Conservation (phyloP, 2,329 filamentous ascomycete genomes). For the Beauveria caledonica region DNA sequence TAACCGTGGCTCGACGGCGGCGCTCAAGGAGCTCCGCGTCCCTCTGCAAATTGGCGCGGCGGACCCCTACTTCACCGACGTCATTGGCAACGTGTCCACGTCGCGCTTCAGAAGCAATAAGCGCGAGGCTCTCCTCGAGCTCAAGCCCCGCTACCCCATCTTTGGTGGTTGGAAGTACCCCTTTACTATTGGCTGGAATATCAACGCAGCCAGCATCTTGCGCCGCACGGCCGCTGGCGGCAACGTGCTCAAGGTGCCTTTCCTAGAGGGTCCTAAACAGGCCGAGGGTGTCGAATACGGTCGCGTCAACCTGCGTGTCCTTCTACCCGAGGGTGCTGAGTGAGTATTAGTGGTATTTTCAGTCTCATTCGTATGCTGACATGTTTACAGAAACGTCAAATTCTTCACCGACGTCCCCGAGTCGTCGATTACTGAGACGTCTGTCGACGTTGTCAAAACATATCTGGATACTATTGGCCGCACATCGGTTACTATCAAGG, state of each 20-base stretch:
- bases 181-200: constrained; percentile 95
- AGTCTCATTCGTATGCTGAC: constrained; percentile 18
- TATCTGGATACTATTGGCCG: constrained; percentile 92
- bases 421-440: constrained; percentile 49
- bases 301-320: constrained; percentile 67
- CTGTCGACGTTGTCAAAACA: constrained; percentile 63
- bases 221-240: constrained; percentile 57
- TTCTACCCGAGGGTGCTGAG: constrained; percentile 86
- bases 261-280: constrained; percentile 86
- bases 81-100: constrained; percentile 94
- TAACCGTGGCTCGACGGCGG: constrained; percentile 60
- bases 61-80: constrained; percentile 90
- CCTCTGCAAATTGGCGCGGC: constrained; percentile 71
- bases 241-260: constrained; percentile 85
- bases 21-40: constrained; percentile 74
- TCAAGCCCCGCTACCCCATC: constrained; percentile 91
- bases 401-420: constrained; percentile 65
- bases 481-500: constrained; percentile 70
- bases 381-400: constrained; percentile 62
- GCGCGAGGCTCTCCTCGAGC: constrained; percentile 74
- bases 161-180: constrained; percentile 98
- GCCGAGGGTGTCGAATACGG: constrained; percentile 80
- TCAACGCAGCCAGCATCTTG: constrained; percentile 69
- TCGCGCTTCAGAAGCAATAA: constrained; percentile 73
- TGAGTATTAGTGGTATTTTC: constrained; percentile 37